Conservation (phyloP, 352 stramenopile genomes). For the Saprolegnia diclina region DNA sequence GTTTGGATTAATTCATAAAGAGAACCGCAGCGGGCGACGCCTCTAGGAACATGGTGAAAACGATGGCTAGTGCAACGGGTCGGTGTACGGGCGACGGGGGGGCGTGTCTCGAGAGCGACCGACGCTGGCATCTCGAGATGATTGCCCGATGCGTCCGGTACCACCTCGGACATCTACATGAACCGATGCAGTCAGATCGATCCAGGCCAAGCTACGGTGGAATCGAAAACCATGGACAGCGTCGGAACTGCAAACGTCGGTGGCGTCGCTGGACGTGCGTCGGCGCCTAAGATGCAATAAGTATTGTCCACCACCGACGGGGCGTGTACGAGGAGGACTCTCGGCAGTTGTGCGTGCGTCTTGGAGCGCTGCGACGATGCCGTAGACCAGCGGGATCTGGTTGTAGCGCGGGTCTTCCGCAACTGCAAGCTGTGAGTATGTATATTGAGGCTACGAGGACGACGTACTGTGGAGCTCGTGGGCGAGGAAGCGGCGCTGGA, state of each 20-base stretch:
- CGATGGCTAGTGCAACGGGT: neutral
- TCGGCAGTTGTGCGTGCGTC: no score
- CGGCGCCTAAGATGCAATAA: no score
- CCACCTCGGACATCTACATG: no score
- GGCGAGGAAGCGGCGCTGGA: conserved; percentile 76
- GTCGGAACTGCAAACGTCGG: no score
- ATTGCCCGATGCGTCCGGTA: no score
- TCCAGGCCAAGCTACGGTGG: no score
- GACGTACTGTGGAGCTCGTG: conserved; percentile 63
- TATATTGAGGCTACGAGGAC: neutral
- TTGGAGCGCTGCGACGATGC: conserved; percentile 45
- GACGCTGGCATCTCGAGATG: no score
- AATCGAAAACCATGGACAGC: no score
- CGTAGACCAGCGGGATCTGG: conserved; percentile 80
- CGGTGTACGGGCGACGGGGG: neutral
- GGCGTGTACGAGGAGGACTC: no score
- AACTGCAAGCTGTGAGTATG: conserved; percentile 34
- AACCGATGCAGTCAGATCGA: no score
- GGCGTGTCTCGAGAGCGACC: neutral
- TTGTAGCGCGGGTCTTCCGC: conserved; percentile 53
- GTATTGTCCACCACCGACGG: no score
- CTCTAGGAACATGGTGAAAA: neutral
- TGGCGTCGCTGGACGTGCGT: no score
- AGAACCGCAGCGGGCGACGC: neutral
- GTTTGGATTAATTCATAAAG: conserved; percentile 14